Conservation (phyloP, 768 basidiomycete species). For the Suillus fuscotomentosus region DNA sequence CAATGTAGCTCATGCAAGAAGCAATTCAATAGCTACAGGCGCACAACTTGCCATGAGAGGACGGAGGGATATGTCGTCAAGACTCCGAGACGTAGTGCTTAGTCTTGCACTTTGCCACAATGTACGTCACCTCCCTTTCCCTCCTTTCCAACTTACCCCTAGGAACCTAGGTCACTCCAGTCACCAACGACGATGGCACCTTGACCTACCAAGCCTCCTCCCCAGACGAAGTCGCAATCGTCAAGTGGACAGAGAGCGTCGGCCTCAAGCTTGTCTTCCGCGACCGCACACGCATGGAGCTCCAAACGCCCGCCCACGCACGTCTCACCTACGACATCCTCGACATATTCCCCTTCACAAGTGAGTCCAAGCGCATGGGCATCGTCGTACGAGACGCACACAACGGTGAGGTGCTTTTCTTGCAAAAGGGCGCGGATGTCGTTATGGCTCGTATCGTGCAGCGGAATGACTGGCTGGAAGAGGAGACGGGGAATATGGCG, state of each 20-base stretch:
- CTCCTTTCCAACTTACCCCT: not conserved
- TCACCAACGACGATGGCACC: slow-evolving; percentile 89
- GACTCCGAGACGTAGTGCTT: slow-evolving; percentile 88
- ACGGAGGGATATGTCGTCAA: slow-evolving; percentile 90
- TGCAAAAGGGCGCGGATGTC: slow-evolving; percentile 98
- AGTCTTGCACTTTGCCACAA: slow-evolving; percentile 97
- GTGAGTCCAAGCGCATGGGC: slow-evolving; percentile 98
- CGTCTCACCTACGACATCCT: slow-evolving; percentile 80
- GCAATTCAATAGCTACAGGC: slow-evolving; percentile 68
- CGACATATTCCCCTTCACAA: slow-evolving; percentile 97
- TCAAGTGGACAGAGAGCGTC: slow-evolving; percentile 94
- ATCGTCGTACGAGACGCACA: slow-evolving; percentile 85
- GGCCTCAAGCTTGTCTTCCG: slow-evolving; percentile 87
- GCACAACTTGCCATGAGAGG: slow-evolving; percentile 84
- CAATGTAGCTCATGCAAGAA: slow-evolving; percentile 39
- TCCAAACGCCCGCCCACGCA: slow-evolving; percentile 68
- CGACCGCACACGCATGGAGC: slow-evolving; percentile 86
- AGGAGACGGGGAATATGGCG: slow-evolving; percentile 98
- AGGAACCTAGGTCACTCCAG: slow-evolving; percentile 82
- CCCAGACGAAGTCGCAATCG: slow-evolving; percentile 98
- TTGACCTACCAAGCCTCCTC: slow-evolving; percentile 98
- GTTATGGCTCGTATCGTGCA: slow-evolving; percentile 95
- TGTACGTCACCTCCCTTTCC: slow-evolving; percentile 41
- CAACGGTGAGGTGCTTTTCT: slow-evolving; percentile 79
- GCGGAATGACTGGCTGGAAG: slow-evolving; percentile 98